phyloP scores from a whole-genome alignment of 129 eudicot genomes.

The Sambucus nigra region DNA sequence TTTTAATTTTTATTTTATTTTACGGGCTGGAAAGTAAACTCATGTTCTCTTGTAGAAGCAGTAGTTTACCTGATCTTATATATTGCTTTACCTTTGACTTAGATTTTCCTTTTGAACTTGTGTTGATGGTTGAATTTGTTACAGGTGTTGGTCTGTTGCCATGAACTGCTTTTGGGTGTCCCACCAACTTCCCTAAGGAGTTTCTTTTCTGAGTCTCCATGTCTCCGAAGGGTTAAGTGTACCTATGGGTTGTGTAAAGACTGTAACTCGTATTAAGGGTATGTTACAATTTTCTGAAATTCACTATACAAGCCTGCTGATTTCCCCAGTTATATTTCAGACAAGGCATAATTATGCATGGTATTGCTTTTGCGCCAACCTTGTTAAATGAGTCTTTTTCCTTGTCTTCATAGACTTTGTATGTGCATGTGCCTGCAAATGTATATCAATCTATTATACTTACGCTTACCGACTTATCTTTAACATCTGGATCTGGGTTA shows the following conservation, averaged over 20 bases:
- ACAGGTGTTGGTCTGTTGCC: constrained; percentile 21
- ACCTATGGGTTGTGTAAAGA: constrained; percentile 52
- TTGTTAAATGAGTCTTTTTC: background rate
- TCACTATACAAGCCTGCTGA: background rate
- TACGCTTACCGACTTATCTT: too few relatives aligned
- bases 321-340: background rate
- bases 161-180: constrained; percentile 17
- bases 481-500: too few relatives aligned
- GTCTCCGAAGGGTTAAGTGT: constrained; percentile 62
- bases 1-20: background rate
- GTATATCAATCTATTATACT: background rate
- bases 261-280: constrained; percentile 49
- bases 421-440: background rate
- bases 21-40: background rate
- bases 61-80: background rate
- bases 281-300: constrained; percentile 5
- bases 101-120: background rate
- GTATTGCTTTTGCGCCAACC: background rate
- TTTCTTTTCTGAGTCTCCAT: constrained; percentile 32
- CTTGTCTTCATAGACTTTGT: background rate
- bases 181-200: constrained; percentile 14
- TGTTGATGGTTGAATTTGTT: constrained; percentile 1
- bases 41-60: background rate
- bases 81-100: background rate
- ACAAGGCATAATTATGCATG: too few relatives aligned